phyloP scores from a whole-genome alignment of 345 rosid species.

The Luvunga scandens region DNA sequence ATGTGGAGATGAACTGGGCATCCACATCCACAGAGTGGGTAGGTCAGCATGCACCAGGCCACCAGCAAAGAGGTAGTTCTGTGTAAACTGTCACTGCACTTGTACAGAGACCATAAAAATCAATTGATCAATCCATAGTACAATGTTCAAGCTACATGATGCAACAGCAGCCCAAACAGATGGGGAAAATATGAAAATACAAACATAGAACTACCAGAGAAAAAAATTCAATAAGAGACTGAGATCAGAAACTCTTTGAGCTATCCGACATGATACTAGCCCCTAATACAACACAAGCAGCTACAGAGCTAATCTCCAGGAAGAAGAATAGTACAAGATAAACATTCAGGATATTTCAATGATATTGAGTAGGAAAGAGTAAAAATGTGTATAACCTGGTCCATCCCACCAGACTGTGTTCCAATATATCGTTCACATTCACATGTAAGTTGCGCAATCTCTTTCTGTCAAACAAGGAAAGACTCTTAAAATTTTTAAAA shows the following conservation, averaged over 20 bases:
- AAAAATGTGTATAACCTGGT: slow-evolving; percentile 55
- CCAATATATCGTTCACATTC: slow-evolving; percentile 94
- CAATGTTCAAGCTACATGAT: neutral
- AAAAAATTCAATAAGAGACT: neutral
- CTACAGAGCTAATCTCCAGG: neutral
- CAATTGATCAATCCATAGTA: neutral
- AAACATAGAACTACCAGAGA: neutral
- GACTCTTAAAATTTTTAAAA: neutral
- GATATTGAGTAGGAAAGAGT: neutral
- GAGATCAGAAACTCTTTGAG: neutral
- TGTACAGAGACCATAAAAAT: neutral
- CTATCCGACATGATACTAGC: neutral
- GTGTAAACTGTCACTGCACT: neutral
- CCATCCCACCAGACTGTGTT: slow-evolving; percentile 99
- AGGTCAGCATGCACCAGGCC: neutral
- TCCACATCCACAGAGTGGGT: no score
- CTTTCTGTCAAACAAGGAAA: slow-evolving; percentile 59
- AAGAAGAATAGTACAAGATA: neutral
- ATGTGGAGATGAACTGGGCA: no score
- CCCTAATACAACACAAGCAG: neutral
- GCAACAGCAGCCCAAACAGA: neutral
- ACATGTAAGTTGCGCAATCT: slow-evolving; percentile 89
- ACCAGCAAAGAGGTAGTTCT: neutral
- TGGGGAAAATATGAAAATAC: no score
- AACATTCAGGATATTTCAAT: neutral